These are phyloP conservation scores for Phialocephala sp. DNA, from an alignment of 2,329 filamentous ascomycete species.

Conservation along the genomic window DNA sequence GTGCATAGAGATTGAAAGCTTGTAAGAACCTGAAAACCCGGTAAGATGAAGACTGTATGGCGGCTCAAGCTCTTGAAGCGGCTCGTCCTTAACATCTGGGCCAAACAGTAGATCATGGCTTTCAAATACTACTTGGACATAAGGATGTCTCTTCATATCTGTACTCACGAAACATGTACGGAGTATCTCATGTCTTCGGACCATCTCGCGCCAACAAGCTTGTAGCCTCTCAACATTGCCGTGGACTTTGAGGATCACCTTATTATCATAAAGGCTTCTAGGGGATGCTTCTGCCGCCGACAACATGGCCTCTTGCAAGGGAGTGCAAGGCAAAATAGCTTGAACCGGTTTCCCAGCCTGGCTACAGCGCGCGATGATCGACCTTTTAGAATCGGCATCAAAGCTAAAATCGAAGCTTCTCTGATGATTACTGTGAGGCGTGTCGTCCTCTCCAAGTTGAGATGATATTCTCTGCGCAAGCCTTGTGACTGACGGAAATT, in stretches of 20 bases:
- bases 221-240: conserved; percentile 57
- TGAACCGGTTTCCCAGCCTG: conserved; percentile 47
- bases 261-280: conserved; percentile 71
- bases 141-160: conserved; percentile 62
- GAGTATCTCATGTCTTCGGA: conserved; percentile 74
- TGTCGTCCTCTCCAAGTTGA: neutral
- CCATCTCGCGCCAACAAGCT: conserved; percentile 66
- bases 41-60: conserved; percentile 37
- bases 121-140: conserved; percentile 73
- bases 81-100: conserved; percentile 8
- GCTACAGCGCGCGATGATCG: conserved; percentile 31
- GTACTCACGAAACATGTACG: conserved; percentile 78
- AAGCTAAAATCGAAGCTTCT: conserved; percentile 35
- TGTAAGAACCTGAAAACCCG: conserved; percentile 9
- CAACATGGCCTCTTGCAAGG: conserved; percentile 88
- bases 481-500: conserved; percentile 67
- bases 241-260: conserved; percentile 66
- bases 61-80: conserved; percentile 28
- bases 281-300: conserved; percentile 55
- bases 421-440: too few relatives aligned
- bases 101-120: conserved; percentile 44
- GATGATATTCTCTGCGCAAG: conserved; percentile 52
- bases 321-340: conserved; percentile 78
- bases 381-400: conserved; percentile 29
- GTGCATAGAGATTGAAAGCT: conserved; percentile 54